Percentiles rank a stretch among this genome's conserved stretches.
These are phyloP conservation scores for Penicillium italicum DNA, from an alignment of 2,329 filamentous ascomycete species.

Conservation along the genomic window DNA sequence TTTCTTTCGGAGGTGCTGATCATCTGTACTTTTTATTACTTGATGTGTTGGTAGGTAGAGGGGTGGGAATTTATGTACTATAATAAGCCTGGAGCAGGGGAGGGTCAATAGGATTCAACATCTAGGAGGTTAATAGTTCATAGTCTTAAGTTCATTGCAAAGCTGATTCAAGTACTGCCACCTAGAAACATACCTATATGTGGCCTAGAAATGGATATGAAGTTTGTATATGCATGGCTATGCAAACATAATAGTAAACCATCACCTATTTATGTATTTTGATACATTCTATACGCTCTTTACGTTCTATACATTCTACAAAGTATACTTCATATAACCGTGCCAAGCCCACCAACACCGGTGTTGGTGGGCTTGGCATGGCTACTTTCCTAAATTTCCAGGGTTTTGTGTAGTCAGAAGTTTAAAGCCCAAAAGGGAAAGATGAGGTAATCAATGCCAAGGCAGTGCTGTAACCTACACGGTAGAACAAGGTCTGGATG, in stretches of 20 bases:
- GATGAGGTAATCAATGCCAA: not conserved
- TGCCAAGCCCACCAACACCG: too few species aligned
- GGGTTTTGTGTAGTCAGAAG: not conserved
- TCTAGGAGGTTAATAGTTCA: not conserved
- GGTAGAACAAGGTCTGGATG: not conserved
- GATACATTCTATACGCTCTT: not conserved
- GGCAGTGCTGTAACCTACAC: not conserved
- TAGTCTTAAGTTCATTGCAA: not conserved
- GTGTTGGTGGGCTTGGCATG: too few species aligned
- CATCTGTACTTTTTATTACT: constrained; percentile 2
- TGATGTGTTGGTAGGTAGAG: not conserved
- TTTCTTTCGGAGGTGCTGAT: constrained; percentile 1
- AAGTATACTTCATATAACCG: too few species aligned
- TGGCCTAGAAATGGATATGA: not conserved
- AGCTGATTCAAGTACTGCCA: not conserved
- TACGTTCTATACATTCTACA: too few species aligned
- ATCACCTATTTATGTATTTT: not conserved
- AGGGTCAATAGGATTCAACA: not conserved
- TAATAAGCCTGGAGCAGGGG: not conserved
- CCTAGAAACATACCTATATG: too few species aligned
- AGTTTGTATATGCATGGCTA: not conserved
- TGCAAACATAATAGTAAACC: not conserved
- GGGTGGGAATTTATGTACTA: not conserved
- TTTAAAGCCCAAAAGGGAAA: not conserved
- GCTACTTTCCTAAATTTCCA: not conserved